These are phyloP conservation scores for Spathaspora gorwiae DNA, from an alignment of 805 yeast genomes.

Conservation along the genomic window DNA sequence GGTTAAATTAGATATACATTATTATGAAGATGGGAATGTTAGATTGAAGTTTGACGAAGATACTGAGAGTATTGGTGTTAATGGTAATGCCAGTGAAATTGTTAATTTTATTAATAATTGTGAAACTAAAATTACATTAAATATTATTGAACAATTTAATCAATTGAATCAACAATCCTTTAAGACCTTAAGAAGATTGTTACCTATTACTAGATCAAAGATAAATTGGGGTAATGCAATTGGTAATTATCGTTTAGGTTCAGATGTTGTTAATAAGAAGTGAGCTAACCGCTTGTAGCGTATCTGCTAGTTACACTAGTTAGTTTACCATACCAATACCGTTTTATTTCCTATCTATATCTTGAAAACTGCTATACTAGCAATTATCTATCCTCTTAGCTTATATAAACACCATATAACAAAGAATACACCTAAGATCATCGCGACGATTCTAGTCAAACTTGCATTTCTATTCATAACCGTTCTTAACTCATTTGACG, in stretches of 20 bases:
- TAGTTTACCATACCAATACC: not conserved
- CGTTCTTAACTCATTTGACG: constrained; percentile 35
- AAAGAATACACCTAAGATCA: constrained; percentile 29
- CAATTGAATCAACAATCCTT: constrained; percentile 76
- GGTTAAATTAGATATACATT: constrained; percentile 73
- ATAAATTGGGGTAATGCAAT: constrained; percentile 95
- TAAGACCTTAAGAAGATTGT: constrained; percentile 80
- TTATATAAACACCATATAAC: constrained; percentile 37
- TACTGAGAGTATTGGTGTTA: constrained; percentile 16
- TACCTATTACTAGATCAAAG: constrained; percentile 87
- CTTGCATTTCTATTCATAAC: constrained; percentile 41
- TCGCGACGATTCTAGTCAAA: constrained; percentile 32
- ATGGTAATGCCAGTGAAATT: constrained; percentile 23
- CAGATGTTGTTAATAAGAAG: constrained; percentile 53
- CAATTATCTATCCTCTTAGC: constrained; percentile 14
- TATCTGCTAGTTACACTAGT: not conserved
- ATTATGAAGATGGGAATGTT: constrained; percentile 95
- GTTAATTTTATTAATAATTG: constrained; percentile 46
- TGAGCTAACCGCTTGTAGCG: not conserved
- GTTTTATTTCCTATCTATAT: too few relatives aligned
- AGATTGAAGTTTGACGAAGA: constrained; percentile 50
- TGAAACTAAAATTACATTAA: constrained; percentile 59
- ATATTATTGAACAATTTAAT: constrained; percentile 58
- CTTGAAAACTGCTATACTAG: too few relatives aligned
- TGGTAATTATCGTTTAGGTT: constrained; percentile 83